Conservation (phyloP, 768 basidiomycete species). For the Mycena filopes region DNA sequence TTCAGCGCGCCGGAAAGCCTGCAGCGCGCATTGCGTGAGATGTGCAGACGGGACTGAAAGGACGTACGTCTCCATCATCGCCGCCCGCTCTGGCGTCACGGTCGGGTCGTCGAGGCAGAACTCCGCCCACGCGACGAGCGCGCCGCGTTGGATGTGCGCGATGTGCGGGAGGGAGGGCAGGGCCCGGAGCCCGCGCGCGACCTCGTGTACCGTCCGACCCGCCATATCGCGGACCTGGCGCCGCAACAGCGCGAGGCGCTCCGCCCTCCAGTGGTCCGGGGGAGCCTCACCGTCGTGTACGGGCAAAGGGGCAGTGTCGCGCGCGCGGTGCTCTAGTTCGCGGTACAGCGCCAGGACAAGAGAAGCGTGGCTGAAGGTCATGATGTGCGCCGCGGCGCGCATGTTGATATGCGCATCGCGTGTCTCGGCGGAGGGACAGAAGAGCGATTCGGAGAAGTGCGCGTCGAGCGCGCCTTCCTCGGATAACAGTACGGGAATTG, state of each 20-base stretch:
- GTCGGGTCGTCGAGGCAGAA: slow-evolving; percentile 19
- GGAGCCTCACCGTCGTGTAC: background rate
- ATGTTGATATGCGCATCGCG: background rate
- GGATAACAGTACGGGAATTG: slow-evolving; percentile 2
- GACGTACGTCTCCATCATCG: slow-evolving; percentile 13
- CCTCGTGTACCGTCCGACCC: background rate
- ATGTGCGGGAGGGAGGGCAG: slow-evolving; percentile 7
- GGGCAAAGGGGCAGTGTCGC: background rate
- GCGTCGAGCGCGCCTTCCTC: background rate
- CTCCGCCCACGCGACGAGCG: slow-evolving; percentile 3
- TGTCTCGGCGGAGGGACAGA: background rate
- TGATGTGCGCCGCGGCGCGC: background rate
- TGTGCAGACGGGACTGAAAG: background rate
- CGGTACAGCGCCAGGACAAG: slow-evolving; percentile 14
- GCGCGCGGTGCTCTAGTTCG: background rate
- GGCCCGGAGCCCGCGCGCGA: slow-evolving; percentile 5
- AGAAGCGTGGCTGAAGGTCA: slow-evolving; percentile 3
- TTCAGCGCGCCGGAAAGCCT: slow-evolving; percentile 15
- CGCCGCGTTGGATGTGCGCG: background rate
- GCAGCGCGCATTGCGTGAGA: too few relatives aligned
- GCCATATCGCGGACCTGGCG: slow-evolving; percentile 14
- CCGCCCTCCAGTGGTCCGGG: slow-evolving; percentile 1
- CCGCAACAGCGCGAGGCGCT: slow-evolving; percentile 4
- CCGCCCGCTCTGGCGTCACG: background rate
- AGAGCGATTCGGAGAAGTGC: background rate